Percentiles rank a stretch among this genome's conserved stretches.
Evolutionary conservation across 257 asterid genomes (phyloP).

Genomic region (Mentha longifolia): DNA sequence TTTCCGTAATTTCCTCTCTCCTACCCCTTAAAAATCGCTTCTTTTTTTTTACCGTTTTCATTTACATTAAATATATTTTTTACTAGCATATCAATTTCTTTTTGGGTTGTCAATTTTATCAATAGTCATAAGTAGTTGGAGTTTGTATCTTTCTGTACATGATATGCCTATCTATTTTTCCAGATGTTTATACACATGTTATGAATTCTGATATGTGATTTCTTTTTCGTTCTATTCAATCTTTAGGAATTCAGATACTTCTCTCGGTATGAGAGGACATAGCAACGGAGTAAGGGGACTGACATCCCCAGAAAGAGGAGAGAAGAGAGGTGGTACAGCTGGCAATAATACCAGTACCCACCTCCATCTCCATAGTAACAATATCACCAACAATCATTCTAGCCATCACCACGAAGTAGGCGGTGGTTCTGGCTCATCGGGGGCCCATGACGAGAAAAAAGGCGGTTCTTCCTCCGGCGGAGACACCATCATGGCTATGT

Average conservation of each 20-base stretch:
- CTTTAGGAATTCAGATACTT: constrained; percentile 68
- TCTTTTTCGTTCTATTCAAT: constrained; percentile 2
- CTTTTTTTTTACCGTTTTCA: constrained; percentile 8
- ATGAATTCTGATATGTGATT: constrained; percentile 10
- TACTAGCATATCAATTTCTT: background rate
- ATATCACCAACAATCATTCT: constrained; percentile 29
- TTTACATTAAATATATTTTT: constrained; percentile 12
- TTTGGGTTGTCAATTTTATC: constrained; percentile 17
- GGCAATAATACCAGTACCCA: constrained; percentile 30
- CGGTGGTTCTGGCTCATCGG: constrained; percentile 79
- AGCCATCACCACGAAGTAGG: constrained; percentile 40
- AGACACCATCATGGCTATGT: constrained; percentile 59
- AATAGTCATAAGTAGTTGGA: constrained; percentile 13
- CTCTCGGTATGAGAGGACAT: constrained; percentile 56
- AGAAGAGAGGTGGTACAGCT: constrained; percentile 40
- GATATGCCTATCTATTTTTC: background rate
- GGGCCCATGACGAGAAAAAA: constrained; percentile 56
- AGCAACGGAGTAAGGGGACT: constrained; percentile 53
- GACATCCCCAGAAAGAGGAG: constrained; percentile 46
- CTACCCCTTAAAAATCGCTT: background rate
- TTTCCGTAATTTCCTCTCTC: constrained; percentile 45
- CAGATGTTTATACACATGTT: background rate
- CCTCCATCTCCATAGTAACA: constrained; percentile 33
- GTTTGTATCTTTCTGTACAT: background rate
- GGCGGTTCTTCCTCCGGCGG: constrained; percentile 73